Evolutionary conservation across 2,329 filamentous ascomycete genomes (phyloP).

Genomic region (Fusarium domesticum): DNA sequence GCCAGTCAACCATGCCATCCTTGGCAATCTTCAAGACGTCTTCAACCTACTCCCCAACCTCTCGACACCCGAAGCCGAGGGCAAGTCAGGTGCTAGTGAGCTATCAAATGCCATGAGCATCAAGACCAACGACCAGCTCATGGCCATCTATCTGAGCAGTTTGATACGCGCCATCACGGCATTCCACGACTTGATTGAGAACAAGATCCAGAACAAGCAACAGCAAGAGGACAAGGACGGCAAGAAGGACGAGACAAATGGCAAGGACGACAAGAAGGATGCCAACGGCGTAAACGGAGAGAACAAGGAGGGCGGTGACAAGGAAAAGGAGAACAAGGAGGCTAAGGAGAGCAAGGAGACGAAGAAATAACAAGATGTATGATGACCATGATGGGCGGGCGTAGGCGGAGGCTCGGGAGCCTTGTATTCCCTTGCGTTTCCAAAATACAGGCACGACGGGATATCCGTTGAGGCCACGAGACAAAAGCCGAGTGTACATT

Average conservation of each 20-base stretch:
- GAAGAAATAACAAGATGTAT: conserved; percentile 34
- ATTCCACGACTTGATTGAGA: conserved; percentile 98
- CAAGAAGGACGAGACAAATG: conserved; percentile 68
- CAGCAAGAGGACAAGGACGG: conserved; percentile 94
- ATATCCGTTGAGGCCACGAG: conserved; percentile 18
- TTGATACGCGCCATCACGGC: conserved; percentile 93
- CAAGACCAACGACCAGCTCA: conserved; percentile 98
- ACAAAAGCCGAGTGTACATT: conserved; percentile 31
- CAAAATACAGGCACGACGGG: conserved; percentile 18
- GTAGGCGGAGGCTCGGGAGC: conserved; percentile 17
- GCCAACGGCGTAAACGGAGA: conserved; percentile 40
- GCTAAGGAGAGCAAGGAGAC: conserved; percentile 55
- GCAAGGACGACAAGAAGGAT: conserved; percentile 59
- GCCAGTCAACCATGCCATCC: conserved; percentile 93
- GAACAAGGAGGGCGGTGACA: conserved; percentile 49
- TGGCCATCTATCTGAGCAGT: conserved; percentile 96
- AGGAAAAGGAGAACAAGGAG: conserved; percentile 58
- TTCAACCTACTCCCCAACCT: conserved; percentile 98
- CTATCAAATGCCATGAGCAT: conserved; percentile 95
- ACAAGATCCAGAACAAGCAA: conserved; percentile 99
- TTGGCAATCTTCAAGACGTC: conserved; percentile 97
- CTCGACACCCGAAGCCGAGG: conserved; percentile 72
- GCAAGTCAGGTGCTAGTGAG: conserved; percentile 69
- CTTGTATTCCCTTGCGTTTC: conserved; percentile 18
- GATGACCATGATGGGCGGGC: conserved; percentile 10